Base-by-base conservation (phyloP, 345 rosid species). In the Salix suchowensis region DNA sequence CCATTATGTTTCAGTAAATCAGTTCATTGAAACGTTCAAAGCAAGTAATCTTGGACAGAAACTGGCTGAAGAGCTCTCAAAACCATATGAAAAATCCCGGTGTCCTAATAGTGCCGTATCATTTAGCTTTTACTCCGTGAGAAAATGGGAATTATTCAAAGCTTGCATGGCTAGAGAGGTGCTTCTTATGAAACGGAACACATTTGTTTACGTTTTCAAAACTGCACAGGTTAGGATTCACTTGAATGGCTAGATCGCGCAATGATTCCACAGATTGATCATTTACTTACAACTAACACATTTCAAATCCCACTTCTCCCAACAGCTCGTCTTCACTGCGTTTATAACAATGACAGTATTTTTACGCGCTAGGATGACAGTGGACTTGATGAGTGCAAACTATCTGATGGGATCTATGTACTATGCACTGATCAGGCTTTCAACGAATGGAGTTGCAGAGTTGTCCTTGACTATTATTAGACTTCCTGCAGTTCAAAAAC, bases 401-500 rank as follows among this genome's bases (percentile, higher is more conserved):
- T 86, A 79, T 70, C 77, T 83, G 54, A 79, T 84, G 86, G 91
- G 85, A 30, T 76, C 86, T 54, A 39, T 87, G 69, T 85, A 73
- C 66, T 76, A 72, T 46, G 34, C 81, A 34, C 82, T 86, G 13
- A 67, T 80, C 58, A 84, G 81, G 44, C 44, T 40, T 70, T 68
- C 83, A 76, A 76, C 71, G 40, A 87, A 88, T 83, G 89, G 92
- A 60, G 66, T 84, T 65, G 85, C 88, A 65, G 92, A 88, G 75
- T 79, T 87, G 8, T 66, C 84, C 34, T 42, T 85, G 76, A 88
- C 85, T 24, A 32, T 85, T 70, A 72, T 66, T 7, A 87, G 89
- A 30, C 82, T 88, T 37, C 85, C 85, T 1, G 83, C 86, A 11
- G 74, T 87, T 39, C 68, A 87, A 84, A 89, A 85, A 68, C 92